Conservation (phyloP, 306 rosid species). For the Alnus rubra region DNA sequence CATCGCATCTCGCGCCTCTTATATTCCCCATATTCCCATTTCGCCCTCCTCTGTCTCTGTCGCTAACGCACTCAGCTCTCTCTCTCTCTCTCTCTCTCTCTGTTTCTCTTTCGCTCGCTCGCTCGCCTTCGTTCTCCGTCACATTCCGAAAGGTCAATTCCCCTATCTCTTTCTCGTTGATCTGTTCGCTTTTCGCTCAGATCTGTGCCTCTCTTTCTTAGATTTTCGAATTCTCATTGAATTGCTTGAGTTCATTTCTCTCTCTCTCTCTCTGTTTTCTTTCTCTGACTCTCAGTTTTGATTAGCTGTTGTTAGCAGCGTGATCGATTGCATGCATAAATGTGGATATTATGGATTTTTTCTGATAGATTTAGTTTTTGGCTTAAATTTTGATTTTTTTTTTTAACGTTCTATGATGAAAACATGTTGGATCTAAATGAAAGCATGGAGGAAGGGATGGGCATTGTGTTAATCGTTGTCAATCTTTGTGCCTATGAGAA, state of each 20-base stretch:
- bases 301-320: neutral
- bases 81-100: constrained; percentile 16
- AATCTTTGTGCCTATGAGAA: neutral
- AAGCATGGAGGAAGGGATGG: neutral
- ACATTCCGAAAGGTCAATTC: constrained; percentile 47
- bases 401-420: neutral
- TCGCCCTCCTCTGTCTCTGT: constrained; percentile 18
- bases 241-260: neutral
- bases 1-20: constrained; percentile 38
- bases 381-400: neutral
- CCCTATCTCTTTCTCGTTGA: constrained; percentile 1
- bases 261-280: neutral
- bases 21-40: constrained; percentile 38
- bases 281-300: neutral
- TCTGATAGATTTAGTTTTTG: neutral
- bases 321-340: neutral
- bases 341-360: neutral
- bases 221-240: neutral
- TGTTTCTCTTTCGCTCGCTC: neutral
- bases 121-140: constrained; percentile 31
- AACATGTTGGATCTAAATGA: neutral
- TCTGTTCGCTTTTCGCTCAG: constrained; percentile 21
- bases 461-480: no score
- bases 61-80: constrained; percentile 5
- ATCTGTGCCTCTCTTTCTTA: constrained; percentile 31